These are phyloP conservation scores for Catharanthus roseus DNA, from an alignment of 257 asterid genomes.

Conservation along the genomic window DNA sequence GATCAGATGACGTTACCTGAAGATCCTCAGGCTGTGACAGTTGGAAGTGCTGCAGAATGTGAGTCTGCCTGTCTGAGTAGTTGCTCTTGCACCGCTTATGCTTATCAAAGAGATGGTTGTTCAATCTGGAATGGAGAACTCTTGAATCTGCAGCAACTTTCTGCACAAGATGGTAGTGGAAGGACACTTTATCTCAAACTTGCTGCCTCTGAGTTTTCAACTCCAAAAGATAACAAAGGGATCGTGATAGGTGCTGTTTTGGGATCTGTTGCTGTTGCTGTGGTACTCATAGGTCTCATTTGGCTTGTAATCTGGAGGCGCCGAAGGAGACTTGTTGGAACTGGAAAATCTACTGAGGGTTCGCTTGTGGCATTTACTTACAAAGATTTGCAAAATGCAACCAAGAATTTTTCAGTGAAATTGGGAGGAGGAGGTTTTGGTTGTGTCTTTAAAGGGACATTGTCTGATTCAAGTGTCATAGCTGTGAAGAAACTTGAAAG, in stretches of 20 bases:
- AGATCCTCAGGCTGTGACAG: conserved; percentile 8
- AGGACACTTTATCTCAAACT: conserved; percentile 24
- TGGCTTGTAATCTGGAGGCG: conserved; percentile 21
- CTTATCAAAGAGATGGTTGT: conserved; percentile 22
- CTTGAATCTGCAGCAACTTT: conserved; percentile 20
- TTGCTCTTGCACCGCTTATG: conserved; percentile 44
- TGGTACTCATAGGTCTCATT: conserved; percentile 20
- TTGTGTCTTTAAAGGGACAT: conserved; percentile 41
- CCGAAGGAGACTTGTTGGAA: conserved; percentile 11
- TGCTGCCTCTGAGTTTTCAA: conserved; percentile 29
- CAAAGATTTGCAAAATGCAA: conserved; percentile 35
- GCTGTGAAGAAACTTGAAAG: conserved; percentile 52
- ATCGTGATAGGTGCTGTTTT: conserved; percentile 25
- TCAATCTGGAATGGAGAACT: conserved; percentile 14
- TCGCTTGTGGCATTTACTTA: conserved; percentile 34
- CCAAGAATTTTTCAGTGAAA: conserved; percentile 44
- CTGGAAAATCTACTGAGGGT: conserved; percentile 25
- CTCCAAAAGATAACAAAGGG: conserved; percentile 20
- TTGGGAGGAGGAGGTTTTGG: conserved; percentile 58
- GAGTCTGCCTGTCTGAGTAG: conserved; percentile 33
- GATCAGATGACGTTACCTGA: conserved; percentile 20
- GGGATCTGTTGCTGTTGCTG: conserved; percentile 30
- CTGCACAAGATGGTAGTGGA: conserved; percentile 22
- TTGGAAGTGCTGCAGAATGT: conserved; percentile 28
- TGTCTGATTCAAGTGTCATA: conserved; percentile 39